These are phyloP conservation scores for Stephania cephalantha DNA, from an alignment of 164 flowering plant species.

Conservation along the genomic window DNA sequence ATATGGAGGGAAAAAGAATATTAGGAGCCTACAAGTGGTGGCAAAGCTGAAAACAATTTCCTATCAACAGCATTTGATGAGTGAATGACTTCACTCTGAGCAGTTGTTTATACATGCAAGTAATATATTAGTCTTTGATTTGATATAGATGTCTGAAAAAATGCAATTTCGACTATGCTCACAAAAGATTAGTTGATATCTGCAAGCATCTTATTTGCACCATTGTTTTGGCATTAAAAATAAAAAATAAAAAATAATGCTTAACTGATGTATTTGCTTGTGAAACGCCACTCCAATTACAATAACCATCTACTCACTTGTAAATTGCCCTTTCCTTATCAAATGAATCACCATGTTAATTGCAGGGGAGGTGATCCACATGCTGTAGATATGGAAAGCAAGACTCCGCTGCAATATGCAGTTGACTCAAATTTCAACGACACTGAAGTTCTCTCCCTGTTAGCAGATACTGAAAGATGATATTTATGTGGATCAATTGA, in stretches of 20 bases:
- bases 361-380: constrained; percentile 69
- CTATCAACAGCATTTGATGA: no score
- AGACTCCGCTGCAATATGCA: constrained; percentile 44
- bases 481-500: not conserved
- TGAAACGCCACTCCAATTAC: not conserved
- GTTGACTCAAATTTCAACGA: constrained; percentile 51
- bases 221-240: no score
- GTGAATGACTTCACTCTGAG: no score
- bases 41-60: no score
- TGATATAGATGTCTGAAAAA: no score
- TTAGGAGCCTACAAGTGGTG: no score
- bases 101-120: no score
- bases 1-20: no score
- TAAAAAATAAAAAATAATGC: not conserved
- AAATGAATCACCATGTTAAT: not conserved
- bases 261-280: not conserved
- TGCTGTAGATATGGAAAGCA: constrained; percentile 45
- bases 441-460: constrained; percentile 44
- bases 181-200: no score
- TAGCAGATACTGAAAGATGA: constrained; percentile 52
- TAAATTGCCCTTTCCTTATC: not conserved
- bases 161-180: no score
- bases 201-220: no score
- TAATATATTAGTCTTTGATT: no score
- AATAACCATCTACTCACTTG: not conserved